Percentiles rank a stretch among this genome's conserved stretches.
Evolutionary conservation across 306 rosid species (phyloP).

Genomic region (Cicer pinnatifidum): DNA sequence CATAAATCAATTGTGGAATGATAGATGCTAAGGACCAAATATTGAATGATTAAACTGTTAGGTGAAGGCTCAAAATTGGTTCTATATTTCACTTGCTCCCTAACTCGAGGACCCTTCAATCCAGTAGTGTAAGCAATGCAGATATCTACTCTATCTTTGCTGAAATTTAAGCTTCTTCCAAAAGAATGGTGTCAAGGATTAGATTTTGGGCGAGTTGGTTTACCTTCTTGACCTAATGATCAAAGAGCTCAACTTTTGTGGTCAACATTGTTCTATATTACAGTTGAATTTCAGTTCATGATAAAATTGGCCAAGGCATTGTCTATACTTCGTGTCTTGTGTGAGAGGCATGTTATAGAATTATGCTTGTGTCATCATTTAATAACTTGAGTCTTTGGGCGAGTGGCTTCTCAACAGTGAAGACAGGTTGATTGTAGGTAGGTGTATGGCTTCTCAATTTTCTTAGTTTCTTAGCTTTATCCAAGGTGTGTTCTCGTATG

Average conservation of each 20-base stretch:
- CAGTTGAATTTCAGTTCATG: neutral
- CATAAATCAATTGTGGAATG: neutral
- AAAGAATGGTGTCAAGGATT: neutral
- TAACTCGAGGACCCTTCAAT: neutral
- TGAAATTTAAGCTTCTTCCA: neutral
- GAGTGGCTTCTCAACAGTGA: neutral
- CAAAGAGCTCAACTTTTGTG: neutral
- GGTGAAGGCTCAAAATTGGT: neutral
- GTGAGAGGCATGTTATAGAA: neutral
- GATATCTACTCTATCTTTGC: neutral
- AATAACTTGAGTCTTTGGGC: neutral
- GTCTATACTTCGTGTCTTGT: conserved; percentile 7
- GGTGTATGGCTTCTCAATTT: neutral
- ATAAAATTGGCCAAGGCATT: neutral
- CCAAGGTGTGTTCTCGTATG: neutral
- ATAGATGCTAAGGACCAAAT: neutral
- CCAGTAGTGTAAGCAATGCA: neutral
- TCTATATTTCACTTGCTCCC: neutral
- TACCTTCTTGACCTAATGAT: neutral
- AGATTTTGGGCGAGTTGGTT: conserved; percentile 3
- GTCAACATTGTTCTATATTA: conserved; percentile 6
- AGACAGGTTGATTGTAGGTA: neutral
- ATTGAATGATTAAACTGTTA: neutral
- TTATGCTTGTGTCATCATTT: neutral
- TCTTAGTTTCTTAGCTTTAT: conserved; percentile 26